Evolutionary conservation across 1,284 basidiomycete species (phyloP), one percentile per base, ranked within the genome.

Genomic region (Ustilago sp.): DNA sequence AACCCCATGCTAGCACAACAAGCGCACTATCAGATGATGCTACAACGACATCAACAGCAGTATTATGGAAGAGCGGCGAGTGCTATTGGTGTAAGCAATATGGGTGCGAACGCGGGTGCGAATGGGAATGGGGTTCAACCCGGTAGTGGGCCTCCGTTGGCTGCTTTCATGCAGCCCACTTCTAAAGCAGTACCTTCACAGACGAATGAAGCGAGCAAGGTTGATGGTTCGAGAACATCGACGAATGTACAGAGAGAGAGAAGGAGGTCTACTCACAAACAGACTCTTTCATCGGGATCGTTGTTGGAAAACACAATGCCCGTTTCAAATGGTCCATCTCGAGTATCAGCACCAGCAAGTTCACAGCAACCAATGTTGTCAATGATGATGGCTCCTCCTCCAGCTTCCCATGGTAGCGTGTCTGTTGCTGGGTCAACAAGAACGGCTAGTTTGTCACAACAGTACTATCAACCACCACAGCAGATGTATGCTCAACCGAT

Each of bases 331-430:
- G 53, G 54, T 23, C 19, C 15, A 32, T 19, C 48, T 4, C 23
- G 23, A 28, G 48, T 28, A 32, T 12, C 38, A 23, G 31, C 17
- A 3, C 13, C 41, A 15, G 35, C 32, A 13, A 35, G 23, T 7
- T 55, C 63, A 38, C 48, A 54, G 41, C 64, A 63, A 54, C 71
- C 71, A 1, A 78, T 74, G 76, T 41, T 74, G 45, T 74, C 76
- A 31, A 78, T 77, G 75, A 77, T 77, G 75, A 73, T 77, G 71
- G 70, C 70, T 2, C 56, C 75, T 23, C 75, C 75, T 15, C 70
- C 75, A 1, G 17, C 65, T 32, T 11, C 28, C 8, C 48, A 50
- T 13, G 31, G 28, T 15, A n/a, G 23, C 15, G 3, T 28, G n/a
- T 31, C 48, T 28, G 31, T 11, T 32, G 48, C 48, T 8, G 48